These are phyloP conservation scores for Alternaria ventricosa DNA, from an alignment of 2,329 filamentous ascomycete genomes.

Conservation along the genomic window DNA sequence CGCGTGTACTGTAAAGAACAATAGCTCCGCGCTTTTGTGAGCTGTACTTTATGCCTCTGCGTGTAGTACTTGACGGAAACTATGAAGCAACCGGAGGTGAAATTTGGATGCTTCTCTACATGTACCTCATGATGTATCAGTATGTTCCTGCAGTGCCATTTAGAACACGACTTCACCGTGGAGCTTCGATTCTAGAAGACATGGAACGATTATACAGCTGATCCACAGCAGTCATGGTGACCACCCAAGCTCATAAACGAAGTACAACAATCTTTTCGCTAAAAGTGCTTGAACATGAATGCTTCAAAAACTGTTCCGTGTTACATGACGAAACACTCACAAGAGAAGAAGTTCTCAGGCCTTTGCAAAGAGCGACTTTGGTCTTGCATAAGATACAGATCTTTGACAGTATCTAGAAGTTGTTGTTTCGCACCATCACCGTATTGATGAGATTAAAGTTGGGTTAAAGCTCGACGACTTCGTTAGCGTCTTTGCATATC, in stretches of 20 bases:
- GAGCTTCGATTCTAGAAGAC: conserved; percentile 53
- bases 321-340: conserved; percentile 59
- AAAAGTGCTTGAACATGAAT: neutral
- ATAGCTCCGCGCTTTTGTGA: neutral
- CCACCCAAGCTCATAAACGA: neutral
- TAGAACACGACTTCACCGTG: conserved; percentile 73
- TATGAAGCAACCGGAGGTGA: neutral
- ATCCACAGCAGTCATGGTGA: neutral
- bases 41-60: neutral
- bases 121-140: conserved; percentile 19
- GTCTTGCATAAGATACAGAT: conserved; percentile 10
- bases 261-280: neutral
- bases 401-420: conserved; percentile 49
- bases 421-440: conserved; percentile 52
- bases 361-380: neutral
- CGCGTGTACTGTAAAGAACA: conserved; percentile 12
- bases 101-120: neutral
- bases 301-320: conserved; percentile 77
- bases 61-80: neutral
- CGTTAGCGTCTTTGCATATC: conserved; percentile 55
- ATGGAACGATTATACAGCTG: neutral
- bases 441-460: conserved; percentile 54
- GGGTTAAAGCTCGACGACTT: conserved; percentile 57
- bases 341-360: conserved; percentile 22
- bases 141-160: conserved; percentile 61